Conservation (phyloP, 306 rosid species). For the Rosa multiflora region DNA sequence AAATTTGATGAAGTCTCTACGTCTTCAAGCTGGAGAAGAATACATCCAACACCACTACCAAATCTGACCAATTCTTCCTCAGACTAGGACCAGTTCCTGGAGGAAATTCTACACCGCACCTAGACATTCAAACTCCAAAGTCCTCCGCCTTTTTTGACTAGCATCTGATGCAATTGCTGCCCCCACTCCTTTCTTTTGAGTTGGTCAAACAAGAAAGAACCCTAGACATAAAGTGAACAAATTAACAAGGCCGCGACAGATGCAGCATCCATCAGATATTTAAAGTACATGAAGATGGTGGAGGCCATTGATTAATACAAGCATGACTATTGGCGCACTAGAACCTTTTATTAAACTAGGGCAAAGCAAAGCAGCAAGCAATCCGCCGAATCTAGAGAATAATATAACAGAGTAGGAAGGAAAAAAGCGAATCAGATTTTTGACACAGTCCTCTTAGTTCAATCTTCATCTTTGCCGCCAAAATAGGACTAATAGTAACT, state of each 20-base stretch:
- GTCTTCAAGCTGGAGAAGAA: not conserved
- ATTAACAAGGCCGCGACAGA: not conserved
- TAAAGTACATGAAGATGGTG: not conserved
- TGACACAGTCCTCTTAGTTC: too few species aligned
- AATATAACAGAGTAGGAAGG: not conserved
- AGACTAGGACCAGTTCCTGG: not conserved
- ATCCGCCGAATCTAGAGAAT: not conserved
- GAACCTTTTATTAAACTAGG: not conserved
- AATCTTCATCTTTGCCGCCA: conserved; percentile 20
- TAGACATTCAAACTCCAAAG: not conserved
- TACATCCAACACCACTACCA: not conserved
- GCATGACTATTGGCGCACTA: not conserved
- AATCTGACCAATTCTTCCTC: not conserved
- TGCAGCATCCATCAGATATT: not conserved
- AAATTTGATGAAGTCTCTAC: not conserved
- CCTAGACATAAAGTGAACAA: not conserved
- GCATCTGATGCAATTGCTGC: not conserved
- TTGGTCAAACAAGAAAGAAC: not conserved
- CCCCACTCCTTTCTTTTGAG: not conserved
- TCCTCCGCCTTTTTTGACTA: not conserved
- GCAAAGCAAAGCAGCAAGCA: not conserved
- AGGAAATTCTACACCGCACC: not conserved
- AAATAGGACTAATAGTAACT: conserved; percentile 23
- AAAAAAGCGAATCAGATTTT: not conserved
- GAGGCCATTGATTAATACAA: not conserved